These are phyloP conservation scores for Volvox reticuliferus DNA, from an alignment of 139 green algal species.

Conservation along the genomic window DNA sequence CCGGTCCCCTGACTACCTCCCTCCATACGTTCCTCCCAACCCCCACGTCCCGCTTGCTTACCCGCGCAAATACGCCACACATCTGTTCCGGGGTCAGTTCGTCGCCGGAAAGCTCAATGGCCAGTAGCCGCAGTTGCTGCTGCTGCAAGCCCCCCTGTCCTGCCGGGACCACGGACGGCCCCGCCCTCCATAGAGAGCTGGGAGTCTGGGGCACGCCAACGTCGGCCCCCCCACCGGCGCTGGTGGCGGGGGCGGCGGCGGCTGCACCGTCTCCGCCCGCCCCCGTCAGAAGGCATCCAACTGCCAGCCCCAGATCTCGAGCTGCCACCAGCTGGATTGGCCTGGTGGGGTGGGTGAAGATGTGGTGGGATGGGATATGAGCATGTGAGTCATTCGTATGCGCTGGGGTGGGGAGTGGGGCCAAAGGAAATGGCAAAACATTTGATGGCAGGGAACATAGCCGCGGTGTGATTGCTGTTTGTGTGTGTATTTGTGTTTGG, in stretches of 20 bases:
- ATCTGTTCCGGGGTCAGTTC: constrained; percentile 62
- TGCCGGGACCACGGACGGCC: no score
- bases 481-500: no score
- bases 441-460: no score
- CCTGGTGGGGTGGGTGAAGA: not conserved
- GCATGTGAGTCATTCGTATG: no score
- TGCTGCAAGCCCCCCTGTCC: not conserved
- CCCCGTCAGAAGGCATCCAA: constrained; percentile 19
- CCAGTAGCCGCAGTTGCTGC: not conserved
- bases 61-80: constrained; percentile 53
- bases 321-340: constrained; percentile 64
- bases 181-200: not conserved
- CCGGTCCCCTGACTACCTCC: not conserved
- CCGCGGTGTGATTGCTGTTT: no score
- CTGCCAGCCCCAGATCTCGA: constrained; percentile 59
- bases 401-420: no score
- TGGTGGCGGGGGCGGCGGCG: not conserved
- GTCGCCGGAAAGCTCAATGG: constrained; percentile 56
- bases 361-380: no score
- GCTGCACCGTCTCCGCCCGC: not conserved
- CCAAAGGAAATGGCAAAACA: no score
- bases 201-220: not conserved
- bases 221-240: not conserved
- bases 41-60: not conserved
- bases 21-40: not conserved